Conservation (phyloP, 306 rosid species). For the Mimosa bimucronata region DNA sequence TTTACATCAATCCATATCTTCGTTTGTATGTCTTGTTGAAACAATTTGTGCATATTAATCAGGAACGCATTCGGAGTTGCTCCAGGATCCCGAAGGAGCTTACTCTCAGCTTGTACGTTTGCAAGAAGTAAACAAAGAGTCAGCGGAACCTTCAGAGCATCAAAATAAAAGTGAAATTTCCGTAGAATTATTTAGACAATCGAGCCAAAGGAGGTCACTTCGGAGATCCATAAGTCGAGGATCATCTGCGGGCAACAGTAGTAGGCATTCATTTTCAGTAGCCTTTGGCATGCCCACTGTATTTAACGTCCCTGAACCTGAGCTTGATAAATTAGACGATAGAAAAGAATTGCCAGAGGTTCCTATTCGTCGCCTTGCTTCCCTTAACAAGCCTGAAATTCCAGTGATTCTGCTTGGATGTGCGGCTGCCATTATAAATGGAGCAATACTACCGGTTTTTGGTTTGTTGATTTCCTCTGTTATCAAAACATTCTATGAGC, state of each 20-base stretch:
- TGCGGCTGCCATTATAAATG: constrained; percentile 54
- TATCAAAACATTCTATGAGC: constrained; percentile 62
- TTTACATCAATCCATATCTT: background rate
- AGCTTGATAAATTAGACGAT: constrained; percentile 32
- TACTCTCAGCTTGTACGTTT: constrained; percentile 71
- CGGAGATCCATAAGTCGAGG: constrained; percentile 57
- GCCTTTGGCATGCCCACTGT: constrained; percentile 64
- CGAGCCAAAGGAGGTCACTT: constrained; percentile 55
- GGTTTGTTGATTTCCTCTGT: constrained; percentile 56
- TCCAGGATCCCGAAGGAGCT: constrained; percentile 67
- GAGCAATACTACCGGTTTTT: constrained; percentile 58
- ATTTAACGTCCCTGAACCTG: constrained; percentile 43
- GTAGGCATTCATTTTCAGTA: constrained; percentile 62
- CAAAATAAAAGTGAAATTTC: constrained; percentile 45
- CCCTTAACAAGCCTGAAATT: constrained; percentile 81
- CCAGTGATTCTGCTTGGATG: constrained; percentile 68
- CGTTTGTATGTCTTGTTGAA: constrained; percentile 4
- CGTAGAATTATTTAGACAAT: constrained; percentile 47
- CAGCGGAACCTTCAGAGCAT: constrained; percentile 38
- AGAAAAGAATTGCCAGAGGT: constrained; percentile 40
- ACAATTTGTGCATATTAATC: constrained; percentile 34
- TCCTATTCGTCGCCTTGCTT: constrained; percentile 61
- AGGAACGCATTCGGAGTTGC: constrained; percentile 66
- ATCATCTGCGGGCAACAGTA: constrained; percentile 62
- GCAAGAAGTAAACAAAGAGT: constrained; percentile 61